Percentiles rank a stretch among this genome's conserved stretches.
phyloP scores from a whole-genome alignment of 495 filamentous ascomycete genomes.

The Astrothelium subdiscretum region DNA sequence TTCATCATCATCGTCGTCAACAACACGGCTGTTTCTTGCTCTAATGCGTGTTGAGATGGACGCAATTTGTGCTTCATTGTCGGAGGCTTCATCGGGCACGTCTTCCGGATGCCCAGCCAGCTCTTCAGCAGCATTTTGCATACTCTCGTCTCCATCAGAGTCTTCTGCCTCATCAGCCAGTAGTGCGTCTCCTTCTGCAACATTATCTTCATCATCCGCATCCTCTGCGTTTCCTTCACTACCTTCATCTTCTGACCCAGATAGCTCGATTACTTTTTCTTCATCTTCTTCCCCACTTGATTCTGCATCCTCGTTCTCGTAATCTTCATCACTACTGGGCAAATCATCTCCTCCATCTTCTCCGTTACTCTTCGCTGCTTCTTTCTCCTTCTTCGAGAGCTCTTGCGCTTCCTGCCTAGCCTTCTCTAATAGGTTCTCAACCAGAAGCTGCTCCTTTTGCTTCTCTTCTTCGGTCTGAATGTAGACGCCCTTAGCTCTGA shows the following conservation, averaged over 20 bases:
- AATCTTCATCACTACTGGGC: constrained; percentile 51
- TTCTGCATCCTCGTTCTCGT: constrained; percentile 48
- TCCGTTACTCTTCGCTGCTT: constrained; percentile 50
- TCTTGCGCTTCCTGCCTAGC: constrained; percentile 70
- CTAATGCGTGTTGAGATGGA: neutral
- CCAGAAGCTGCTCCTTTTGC: constrained; percentile 61
- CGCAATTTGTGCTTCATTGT: constrained; percentile 13
- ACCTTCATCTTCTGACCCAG: constrained; percentile 29
- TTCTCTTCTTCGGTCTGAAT: constrained; percentile 82
- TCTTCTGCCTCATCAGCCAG: constrained; percentile 20
- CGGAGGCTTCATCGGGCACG: constrained; percentile 28
- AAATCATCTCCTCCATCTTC: constrained; percentile 40
- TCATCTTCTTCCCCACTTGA: constrained; percentile 44
- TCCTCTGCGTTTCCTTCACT: constrained; percentile 29
- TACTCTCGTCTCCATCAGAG: constrained; percentile 11
- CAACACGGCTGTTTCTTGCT: neutral
- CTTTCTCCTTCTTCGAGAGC: constrained; percentile 65
- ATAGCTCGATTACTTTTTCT: constrained; percentile 30
- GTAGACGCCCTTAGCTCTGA: constrained; percentile 65
- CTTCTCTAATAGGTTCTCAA: constrained; percentile 78
- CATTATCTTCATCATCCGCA: constrained; percentile 32
- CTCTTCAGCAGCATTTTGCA: neutral
- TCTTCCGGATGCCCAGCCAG: neutral
- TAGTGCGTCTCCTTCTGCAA: constrained; percentile 24
- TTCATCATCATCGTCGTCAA: constrained; percentile 14